Base-by-base conservation (phyloP, 345 rosid genomes). In the Mercurialis annua region DNA sequence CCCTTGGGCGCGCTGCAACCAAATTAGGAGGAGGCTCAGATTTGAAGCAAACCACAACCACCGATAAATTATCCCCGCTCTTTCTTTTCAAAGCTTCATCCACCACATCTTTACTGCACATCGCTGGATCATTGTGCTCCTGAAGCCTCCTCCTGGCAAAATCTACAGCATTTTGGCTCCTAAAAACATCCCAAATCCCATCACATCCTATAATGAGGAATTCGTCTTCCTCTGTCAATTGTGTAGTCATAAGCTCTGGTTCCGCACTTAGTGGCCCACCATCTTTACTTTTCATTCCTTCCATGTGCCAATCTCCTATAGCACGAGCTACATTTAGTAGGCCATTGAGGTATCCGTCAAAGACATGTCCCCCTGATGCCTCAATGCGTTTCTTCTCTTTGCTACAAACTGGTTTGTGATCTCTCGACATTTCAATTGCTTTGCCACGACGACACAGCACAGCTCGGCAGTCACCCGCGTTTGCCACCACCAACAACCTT, bases 111-210 rank as follows among this genome's bases (percentile, higher is more conserved):
- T 81, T 86, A 69, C 92, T 80, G 66, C 96, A 92, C 76, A 59
- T 73, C 38, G 46, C 81, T 0, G 96, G 98, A 67, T 92, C 89
- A 17, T 92, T 89, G 79, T 89, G 98, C 73, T 85, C 87, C 61
- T 86, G 96, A 29, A 92, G 84, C 72, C 87, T 85, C 71, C 96
- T 77, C 61, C 98, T 78, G 18, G 96, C 94, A 57, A 92, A 92
- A 79, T 92, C 96, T 36, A 92, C 81, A 3, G 95, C 95, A 71
- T 92, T 89, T 80, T 92, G 90, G 82, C 91, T 89, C 73, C 79
- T 72, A 65, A 92, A 92, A 54, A 89, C 98, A 61, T 92, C 98
- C 98, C 94, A 92, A n/a, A 89, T 80, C 36, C 98, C 96, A 53
- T 89, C 96, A 42, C 92, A 86, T 4, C 92, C 98, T 3, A 92